A percentile compares a stretch with the other conserved stretches of the same genome.
Conservation (phyloP, 2,329 filamentous ascomycete species). For the Byssothecium circinans region DNA sequence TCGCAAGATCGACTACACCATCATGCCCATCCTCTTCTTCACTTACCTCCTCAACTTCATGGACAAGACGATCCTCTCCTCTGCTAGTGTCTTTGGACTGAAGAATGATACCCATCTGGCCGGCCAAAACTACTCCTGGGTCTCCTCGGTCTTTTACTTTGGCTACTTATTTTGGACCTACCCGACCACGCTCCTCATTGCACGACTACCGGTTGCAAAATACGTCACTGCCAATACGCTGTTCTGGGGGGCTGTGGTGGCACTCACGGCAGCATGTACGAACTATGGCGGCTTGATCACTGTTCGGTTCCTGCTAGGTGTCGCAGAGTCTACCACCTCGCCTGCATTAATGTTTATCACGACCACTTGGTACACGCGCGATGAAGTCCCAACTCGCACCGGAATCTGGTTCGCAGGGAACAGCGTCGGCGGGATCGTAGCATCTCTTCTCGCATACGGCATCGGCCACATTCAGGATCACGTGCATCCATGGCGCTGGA, state of each 20-base stretch:
- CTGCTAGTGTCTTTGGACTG: constrained; percentile 60
- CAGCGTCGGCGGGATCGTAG: constrained; percentile 18
- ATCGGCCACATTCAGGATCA: constrained; percentile 16
- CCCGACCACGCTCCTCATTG: constrained; percentile 21
- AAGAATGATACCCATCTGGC: constrained; percentile 45
- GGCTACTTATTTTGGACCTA: constrained; percentile 31
- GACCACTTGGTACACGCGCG: constrained; percentile 33
- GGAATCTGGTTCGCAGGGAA: constrained; percentile 48
- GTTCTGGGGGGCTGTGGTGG: constrained; percentile 44
- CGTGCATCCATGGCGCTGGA: constrained; percentile 17
- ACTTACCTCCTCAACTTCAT: constrained; percentile 65
- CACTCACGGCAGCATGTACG: constrained; percentile 21
- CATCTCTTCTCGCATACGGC: constrained; percentile 19
- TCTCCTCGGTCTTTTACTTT: constrained; percentile 60
- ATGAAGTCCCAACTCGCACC: constrained; percentile 39
- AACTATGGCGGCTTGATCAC: constrained; percentile 18
- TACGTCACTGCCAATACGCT: constrained; percentile 20
- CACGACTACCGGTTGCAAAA: constrained; percentile 26
- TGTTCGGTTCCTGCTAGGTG: constrained; percentile 19
- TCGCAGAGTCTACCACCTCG: constrained; percentile 21
- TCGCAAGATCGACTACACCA: constrained; percentile 58
- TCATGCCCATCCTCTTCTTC: constrained; percentile 60
- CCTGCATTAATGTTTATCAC: constrained; percentile 31
- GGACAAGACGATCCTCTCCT: constrained; percentile 55
- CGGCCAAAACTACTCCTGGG: constrained; percentile 62